These are phyloP conservation scores for Pichia sp. DNA, from an alignment of 1,139 yeast genomes.

Conservation along the genomic window DNA sequence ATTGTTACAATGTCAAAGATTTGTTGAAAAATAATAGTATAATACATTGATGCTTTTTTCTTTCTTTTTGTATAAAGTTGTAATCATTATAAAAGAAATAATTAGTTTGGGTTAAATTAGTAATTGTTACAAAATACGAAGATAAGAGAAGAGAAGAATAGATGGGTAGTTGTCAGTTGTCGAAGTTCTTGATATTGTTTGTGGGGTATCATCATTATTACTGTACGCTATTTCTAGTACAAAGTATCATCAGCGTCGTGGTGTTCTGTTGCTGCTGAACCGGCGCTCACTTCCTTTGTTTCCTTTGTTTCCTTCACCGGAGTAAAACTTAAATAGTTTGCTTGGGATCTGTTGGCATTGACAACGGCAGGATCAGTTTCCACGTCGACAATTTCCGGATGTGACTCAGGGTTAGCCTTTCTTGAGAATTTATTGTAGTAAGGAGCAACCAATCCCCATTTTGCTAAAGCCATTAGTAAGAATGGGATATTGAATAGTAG, in stretches of 20 bases:
- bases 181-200: background rate
- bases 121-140: too few species aligned
- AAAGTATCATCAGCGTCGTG: conserved; percentile 4
- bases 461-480: conserved; percentile 3
- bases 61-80: too few species aligned
- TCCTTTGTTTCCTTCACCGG: conserved; percentile 1
- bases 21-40: conserved; percentile 49
- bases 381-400: background rate
- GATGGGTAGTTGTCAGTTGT: background rate
- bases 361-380: background rate
- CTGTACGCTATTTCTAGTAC: background rate
- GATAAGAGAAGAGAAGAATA: background rate
- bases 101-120: too few species aligned
- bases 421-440: background rate
- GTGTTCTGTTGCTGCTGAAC: conserved; percentile 1
- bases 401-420: background rate
- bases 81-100: too few species aligned
- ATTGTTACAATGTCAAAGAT: conserved; percentile 73
- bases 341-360: background rate
- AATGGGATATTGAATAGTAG: conserved; percentile 14
- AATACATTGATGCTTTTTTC: background rate
- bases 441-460: background rate
- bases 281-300: background rate
- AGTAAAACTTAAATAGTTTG: background rate
- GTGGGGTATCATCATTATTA: background rate